Percentiles rank a stretch among this genome's conserved stretches.
phyloP scores from a whole-genome alignment of 306 rosid species.

The Medicago arabica region DNA sequence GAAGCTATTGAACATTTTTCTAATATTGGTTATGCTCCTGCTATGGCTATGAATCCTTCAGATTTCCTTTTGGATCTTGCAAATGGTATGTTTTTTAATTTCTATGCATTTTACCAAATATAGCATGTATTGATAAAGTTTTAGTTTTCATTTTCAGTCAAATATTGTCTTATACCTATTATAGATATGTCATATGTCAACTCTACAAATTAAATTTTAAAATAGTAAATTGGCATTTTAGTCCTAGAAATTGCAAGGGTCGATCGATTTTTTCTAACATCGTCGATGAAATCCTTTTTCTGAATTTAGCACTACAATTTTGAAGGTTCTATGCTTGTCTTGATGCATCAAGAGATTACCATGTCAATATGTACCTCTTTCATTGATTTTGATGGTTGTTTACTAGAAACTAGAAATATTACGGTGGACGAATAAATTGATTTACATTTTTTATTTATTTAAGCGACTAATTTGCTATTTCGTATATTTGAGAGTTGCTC shows the following conservation, averaged over 20 bases:
- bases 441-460: no score
- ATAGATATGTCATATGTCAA: no score
- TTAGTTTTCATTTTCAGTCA: no score
- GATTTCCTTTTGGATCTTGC: slow-evolving; percentile 85
- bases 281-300: not conserved
- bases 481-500: no score
- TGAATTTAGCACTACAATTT: not conserved
- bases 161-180: no score
- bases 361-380: not conserved
- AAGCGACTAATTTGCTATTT: no score
- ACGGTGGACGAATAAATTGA: no score
- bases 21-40: slow-evolving; percentile 58
- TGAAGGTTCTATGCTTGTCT: not conserved
- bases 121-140: no score
- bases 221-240: no score
- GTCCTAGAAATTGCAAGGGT: no score
- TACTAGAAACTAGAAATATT: no score
- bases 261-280: not conserved
- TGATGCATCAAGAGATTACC: not conserved
- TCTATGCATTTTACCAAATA: not conserved
- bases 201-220: no score
- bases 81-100: slow-evolving; percentile 59
- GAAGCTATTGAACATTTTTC: slow-evolving; percentile 68
- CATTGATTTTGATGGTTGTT: not conserved
- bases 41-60: slow-evolving; percentile 76